phyloP scores from a whole-genome alignment of 768 basidiomycete genomes.

The Trametopsis cervina region DNA sequence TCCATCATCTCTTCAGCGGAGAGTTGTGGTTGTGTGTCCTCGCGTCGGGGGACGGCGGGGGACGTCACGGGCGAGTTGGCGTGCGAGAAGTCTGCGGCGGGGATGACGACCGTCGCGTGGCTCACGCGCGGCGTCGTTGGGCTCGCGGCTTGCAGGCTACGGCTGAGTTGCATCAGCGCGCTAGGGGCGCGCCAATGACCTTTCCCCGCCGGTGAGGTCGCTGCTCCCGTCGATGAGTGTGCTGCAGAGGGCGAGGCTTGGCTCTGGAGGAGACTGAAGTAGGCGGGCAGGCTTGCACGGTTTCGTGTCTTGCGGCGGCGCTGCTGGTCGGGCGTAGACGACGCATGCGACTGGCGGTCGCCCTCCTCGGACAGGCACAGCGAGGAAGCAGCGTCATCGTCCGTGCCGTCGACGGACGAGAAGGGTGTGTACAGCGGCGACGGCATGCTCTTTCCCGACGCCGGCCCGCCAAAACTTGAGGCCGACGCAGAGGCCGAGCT shows the following conservation, averaged over 20 bases:
- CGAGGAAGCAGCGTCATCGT: slow-evolving; percentile 26
- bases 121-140: slow-evolving; percentile 22
- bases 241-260: slow-evolving; percentile 14
- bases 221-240: slow-evolving; percentile 9
- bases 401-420: slow-evolving; percentile 7
- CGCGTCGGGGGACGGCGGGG: slow-evolving; percentile 16
- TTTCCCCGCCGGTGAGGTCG: not conserved
- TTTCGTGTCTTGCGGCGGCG: slow-evolving; percentile 35
- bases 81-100: slow-evolving; percentile 11
- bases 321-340: slow-evolving; percentile 22
- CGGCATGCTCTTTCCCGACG: slow-evolving; percentile 17
- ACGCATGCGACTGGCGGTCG: slow-evolving; percentile 20
- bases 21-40: slow-evolving; percentile 20
- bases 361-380: slow-evolving; percentile 23
- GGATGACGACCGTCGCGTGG: slow-evolving; percentile 16
- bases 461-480: slow-evolving; percentile 19
- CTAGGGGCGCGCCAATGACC: not conserved
- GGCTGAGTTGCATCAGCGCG: not conserved
- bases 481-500: slow-evolving; percentile 27
- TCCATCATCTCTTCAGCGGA: slow-evolving; percentile 12
- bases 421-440: slow-evolving; percentile 25
- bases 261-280: slow-evolving; percentile 66
- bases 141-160: slow-evolving; percentile 17
- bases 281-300: slow-evolving; percentile 67
- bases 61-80: slow-evolving; percentile 16